Evolutionary conservation across 202 grass and related monocot genomes (phyloP), one percentile per base, ranked within the genome.

Genomic region (Musa balbisiana): DNA sequence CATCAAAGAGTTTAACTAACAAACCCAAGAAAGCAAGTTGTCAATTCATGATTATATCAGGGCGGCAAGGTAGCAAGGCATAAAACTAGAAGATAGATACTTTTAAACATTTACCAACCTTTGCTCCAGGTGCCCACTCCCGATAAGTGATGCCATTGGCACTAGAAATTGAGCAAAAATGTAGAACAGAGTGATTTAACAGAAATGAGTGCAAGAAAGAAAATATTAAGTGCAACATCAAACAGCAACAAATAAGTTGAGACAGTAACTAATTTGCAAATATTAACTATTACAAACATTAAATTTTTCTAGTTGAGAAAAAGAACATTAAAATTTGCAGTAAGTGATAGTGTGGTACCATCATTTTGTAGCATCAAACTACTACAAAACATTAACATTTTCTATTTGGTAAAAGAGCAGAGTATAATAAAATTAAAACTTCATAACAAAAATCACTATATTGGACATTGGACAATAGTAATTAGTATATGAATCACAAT

Each of bases 81-180:
- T 11, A 27, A 65, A 26, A 26, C 8, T 27, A 65, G 23, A 26
- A 14, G 21, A 65, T 20, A 26, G 23, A 65, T 27, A 27, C 9
- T 65, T 23, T 14, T 65, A 11, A 20, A 65, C 12, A 12, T 65
- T 65, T 26, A 70, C 49, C 67, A 51, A 94, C 95, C 83, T 87
- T 69, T 87, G 91, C 89, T 82, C 95, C 95, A 82, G 95, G 95
- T 71, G 91, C 95, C 95, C 95, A 76, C 67, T 67, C 49, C 17
- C 62, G 71, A 64, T 88, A 81, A 76, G 81, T 87, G 83, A 82
- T 87, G 83, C 95, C 95, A 84, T 99, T 83, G 63, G 87, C 89
- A 71, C 95, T 99, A 71, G 9, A 71, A 73, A 52, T 24, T 43
- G 77, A 78, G 68, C 29, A 55, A n/a, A 27, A 70, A 51, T 9